These are phyloP conservation scores for Phoma herbarum DNA, from an alignment of 2,329 filamentous ascomycete species.

Conservation along the genomic window DNA sequence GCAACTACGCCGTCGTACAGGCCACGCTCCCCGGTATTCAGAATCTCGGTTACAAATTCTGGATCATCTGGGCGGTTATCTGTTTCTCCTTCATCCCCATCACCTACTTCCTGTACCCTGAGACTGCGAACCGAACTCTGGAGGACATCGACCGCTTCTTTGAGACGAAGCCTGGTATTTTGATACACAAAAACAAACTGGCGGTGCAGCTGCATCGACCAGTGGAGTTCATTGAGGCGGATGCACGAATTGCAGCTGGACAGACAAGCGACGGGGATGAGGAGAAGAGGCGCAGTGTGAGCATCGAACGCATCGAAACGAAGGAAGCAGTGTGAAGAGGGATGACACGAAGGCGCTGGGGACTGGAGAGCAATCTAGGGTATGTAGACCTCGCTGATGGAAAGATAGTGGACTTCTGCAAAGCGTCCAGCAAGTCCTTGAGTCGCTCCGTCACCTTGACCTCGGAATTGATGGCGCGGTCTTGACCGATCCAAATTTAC, in stretches of 20 bases:
- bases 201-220: slow-evolving; percentile 58
- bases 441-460: too few species aligned
- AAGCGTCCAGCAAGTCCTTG: too few species aligned
- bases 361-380: background rate
- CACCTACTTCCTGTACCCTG: slow-evolving; percentile 62
- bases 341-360: too few species aligned
- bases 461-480: too few species aligned
- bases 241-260: slow-evolving; percentile 49
- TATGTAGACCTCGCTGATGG: background rate
- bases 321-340: slow-evolving; percentile 35
- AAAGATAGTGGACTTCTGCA: too few species aligned
- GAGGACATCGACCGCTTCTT: slow-evolving; percentile 61
- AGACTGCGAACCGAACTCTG: slow-evolving; percentile 58
- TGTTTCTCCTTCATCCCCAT: slow-evolving; percentile 63
- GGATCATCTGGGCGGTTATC: slow-evolving; percentile 64
- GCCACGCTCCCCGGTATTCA: slow-evolving; percentile 48
- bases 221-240: slow-evolving; percentile 58
- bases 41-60: slow-evolving; percentile 62
- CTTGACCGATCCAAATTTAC: too few species aligned
- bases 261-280: slow-evolving; percentile 19
- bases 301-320: slow-evolving; percentile 33
- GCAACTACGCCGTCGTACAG: slow-evolving; percentile 46
- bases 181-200: slow-evolving; percentile 60
- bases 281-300: slow-evolving; percentile 23
- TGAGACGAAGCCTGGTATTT: slow-evolving; percentile 46